These are phyloP conservation scores for Boletus rufocinnamomeus DNA, from an alignment of 768 basidiomycete genomes.

Conservation along the genomic window DNA sequence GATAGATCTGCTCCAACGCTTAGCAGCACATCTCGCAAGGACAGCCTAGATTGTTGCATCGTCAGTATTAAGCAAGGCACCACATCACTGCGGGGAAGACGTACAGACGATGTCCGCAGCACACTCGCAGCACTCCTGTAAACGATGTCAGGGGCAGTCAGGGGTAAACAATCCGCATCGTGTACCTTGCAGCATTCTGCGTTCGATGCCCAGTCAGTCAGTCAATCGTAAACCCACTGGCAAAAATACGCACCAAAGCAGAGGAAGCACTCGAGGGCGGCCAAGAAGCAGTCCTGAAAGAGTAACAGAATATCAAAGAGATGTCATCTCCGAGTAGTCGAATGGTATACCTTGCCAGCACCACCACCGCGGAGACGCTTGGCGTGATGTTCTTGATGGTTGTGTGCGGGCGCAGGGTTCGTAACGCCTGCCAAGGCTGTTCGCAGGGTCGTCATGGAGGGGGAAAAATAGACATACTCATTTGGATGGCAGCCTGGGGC, in stretches of 20 bases:
- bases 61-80: conserved; percentile 8
- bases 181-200: conserved; percentile 71
- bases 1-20: conserved; percentile 3
- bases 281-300: conserved; percentile 66
- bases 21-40: conserved; percentile 80
- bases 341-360: conserved; percentile 54
- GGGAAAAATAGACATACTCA: conserved; percentile 50
- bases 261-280: conserved; percentile 62
- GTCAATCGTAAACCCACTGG: not conserved
- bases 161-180: not conserved
- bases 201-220: not conserved
- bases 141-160: not conserved
- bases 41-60: conserved; percentile 50
- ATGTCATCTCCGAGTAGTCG: not conserved
- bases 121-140: conserved; percentile 71
- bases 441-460: not conserved
- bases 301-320: not conserved
- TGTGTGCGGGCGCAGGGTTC: conserved; percentile 44
- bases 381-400: conserved; percentile 46
- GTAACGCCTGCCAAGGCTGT: conserved; percentile 41
- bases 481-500: conserved; percentile 59
- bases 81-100: conserved; percentile 22
- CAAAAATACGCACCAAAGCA: conserved; percentile 59
- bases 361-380: conserved; percentile 71
- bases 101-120: conserved; percentile 69